A percentile compares a stretch with the other conserved stretches of the same genome.
Conservation (phyloP, 495 filamentous ascomycete genomes). For the Aspergillus diversus region DNA sequence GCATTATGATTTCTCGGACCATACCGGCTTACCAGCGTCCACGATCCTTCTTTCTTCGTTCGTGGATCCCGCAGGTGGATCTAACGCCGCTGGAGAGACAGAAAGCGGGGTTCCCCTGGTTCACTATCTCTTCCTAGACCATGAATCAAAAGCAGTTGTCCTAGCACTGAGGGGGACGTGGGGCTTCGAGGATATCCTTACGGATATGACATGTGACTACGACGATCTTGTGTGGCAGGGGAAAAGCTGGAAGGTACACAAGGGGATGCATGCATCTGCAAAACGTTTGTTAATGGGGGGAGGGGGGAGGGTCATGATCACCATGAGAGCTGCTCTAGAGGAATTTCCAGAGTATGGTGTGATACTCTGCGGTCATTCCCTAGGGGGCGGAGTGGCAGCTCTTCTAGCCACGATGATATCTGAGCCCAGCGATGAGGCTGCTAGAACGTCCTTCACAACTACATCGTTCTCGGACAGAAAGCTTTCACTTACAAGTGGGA, state of each 20-base stretch:
- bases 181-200: constrained; percentile 79
- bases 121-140: constrained; percentile 77
- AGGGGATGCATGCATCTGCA: constrained; percentile 81
- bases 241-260: constrained; percentile 72
- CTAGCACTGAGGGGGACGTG: constrained; percentile 77
- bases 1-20: constrained; percentile 71
- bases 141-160: constrained; percentile 76
- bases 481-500: constrained; percentile 44
- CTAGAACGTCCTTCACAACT: constrained; percentile 60
- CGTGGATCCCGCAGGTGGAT: constrained; percentile 74
- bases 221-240: constrained; percentile 72
- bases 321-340: constrained; percentile 70
- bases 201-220: constrained; percentile 82
- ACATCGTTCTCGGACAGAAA: constrained; percentile 40
- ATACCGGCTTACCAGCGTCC: constrained; percentile 66
- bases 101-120: constrained; percentile 77
- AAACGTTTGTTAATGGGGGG: constrained; percentile 69
- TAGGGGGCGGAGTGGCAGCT: constrained; percentile 76
- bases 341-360: constrained; percentile 74
- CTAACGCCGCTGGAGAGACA: constrained; percentile 70
- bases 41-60: constrained; percentile 78
- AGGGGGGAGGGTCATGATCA: constrained; percentile 65
- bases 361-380: constrained; percentile 75
- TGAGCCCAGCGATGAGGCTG: constrained; percentile 54
- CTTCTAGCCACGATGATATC: constrained; percentile 76